Evolutionary conservation across 2,329 filamentous ascomycete genomes (phyloP).

Genomic region (Ophiocordyceps camponoti-saundersi): DNA sequence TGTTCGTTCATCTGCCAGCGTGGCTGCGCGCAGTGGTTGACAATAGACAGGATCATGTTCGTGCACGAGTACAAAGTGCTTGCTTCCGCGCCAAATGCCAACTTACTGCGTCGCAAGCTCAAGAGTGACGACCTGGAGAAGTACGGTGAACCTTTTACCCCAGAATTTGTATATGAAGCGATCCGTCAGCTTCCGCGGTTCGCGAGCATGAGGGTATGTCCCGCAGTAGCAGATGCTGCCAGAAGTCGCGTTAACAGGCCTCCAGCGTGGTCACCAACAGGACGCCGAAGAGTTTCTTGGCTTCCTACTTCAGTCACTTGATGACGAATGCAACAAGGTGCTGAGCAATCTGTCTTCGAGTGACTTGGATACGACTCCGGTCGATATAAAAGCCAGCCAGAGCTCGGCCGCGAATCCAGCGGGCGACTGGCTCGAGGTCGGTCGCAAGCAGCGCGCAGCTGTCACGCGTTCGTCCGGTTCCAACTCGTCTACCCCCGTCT

Average conservation of each 20-base stretch:
- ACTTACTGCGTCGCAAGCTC: slow-evolving; percentile 55
- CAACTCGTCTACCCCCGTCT: slow-evolving; percentile 63
- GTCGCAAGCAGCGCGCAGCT: slow-evolving; percentile 74
- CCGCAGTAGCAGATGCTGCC: not conserved
- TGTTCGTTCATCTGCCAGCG: slow-evolving; percentile 32
- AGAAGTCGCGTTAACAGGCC: not conserved
- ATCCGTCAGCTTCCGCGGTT: slow-evolving; percentile 79
- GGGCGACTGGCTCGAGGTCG: slow-evolving; percentile 76
- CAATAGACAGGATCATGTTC: slow-evolving; percentile 62
- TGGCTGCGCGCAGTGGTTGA: not conserved
- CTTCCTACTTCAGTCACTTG: slow-evolving; percentile 78
- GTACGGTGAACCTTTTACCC: slow-evolving; percentile 80
- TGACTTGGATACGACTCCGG: slow-evolving; percentile 17
- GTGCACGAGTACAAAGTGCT: slow-evolving; percentile 83
- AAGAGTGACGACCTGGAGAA: slow-evolving; percentile 76
- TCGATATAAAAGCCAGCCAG: slow-evolving; percentile 11
- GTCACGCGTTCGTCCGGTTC: slow-evolving; percentile 75
- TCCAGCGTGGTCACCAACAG: slow-evolving; percentile 80
- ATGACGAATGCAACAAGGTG: slow-evolving; percentile 76
- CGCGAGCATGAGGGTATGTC: slow-evolving; percentile 68
- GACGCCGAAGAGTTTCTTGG: slow-evolving; percentile 95
- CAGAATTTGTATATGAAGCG: slow-evolving; percentile 89
- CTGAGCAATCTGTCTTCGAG: slow-evolving; percentile 33
- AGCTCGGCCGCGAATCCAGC: slow-evolving; percentile 13
- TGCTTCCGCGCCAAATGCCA: slow-evolving; percentile 56